These are phyloP conservation scores for Laguncularia racemosa DNA, from an alignment of 345 rosid species.

Conservation along the genomic window DNA sequence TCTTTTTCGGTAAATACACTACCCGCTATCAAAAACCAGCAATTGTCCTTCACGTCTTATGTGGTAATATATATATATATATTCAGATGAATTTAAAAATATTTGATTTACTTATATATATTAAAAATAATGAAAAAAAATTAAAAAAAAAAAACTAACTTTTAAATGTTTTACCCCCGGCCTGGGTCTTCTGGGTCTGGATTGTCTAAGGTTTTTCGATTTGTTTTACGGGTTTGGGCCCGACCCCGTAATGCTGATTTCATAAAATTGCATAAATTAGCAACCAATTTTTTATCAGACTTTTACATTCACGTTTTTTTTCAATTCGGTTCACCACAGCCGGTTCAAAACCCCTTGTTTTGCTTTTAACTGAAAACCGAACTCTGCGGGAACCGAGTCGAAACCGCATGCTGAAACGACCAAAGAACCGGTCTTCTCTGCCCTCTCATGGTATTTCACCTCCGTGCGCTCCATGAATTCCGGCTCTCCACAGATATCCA, in stretches of 20 bases:
- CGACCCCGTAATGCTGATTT: background rate
- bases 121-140: no score
- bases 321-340: conserved; percentile 4
- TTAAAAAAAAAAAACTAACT: no score
- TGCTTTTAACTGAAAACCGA: background rate
- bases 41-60: no score
- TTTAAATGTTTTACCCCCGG: background rate
- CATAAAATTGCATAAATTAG: background rate
- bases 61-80: no score
- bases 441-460: background rate
- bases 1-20: no score
- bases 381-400: conserved; percentile 3
- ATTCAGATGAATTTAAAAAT: no score
- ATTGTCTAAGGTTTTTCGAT: background rate
- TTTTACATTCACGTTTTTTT: background rate
- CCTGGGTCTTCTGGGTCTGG: conserved; percentile 5
- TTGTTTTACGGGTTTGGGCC: background rate
- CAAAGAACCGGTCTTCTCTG: conserved; percentile 3
- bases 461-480: background rate
- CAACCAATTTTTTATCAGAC: background rate
- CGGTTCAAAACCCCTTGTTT: conserved; percentile 3
- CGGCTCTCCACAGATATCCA: conserved; percentile 2
- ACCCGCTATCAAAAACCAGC: no score
- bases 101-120: no score
- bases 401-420: conserved; percentile 6